Evolutionary conservation across 2,329 filamentous ascomycete genomes (phyloP).

Genomic region (Exophiala bonariae): DNA sequence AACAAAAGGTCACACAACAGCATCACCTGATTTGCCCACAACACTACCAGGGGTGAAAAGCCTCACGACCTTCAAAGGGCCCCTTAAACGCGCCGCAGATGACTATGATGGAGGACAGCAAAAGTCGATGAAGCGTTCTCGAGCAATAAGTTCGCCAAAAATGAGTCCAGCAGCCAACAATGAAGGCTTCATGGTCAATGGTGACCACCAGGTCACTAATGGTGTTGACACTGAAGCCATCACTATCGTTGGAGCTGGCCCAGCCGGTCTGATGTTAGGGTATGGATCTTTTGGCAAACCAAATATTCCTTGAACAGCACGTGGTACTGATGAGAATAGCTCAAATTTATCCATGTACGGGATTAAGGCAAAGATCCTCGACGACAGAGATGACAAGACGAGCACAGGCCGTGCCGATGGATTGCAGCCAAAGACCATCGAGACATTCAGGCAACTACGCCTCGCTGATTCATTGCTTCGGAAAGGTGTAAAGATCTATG

Average conservation of each 20-base stretch:
- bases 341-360: slow-evolving; percentile 64
- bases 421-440: slow-evolving; percentile 75
- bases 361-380: slow-evolving; percentile 64
- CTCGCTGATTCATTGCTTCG: slow-evolving; percentile 68
- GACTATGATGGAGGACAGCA: neutral
- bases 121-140: slow-evolving; percentile 23
- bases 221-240: slow-evolving; percentile 30
- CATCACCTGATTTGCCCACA: neutral
- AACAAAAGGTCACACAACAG: too few relatives aligned
- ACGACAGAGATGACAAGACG: slow-evolving; percentile 69
- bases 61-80: neutral
- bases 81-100: slow-evolving; percentile 7
- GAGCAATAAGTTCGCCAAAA: slow-evolving; percentile 18
- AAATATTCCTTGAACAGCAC: slow-evolving; percentile 15
- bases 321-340: slow-evolving; percentile 31
- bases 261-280: slow-evolving; percentile 46
- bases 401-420: slow-evolving; percentile 70
- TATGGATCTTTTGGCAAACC: slow-evolving; percentile 31
- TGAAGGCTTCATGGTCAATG: slow-evolving; percentile 29
- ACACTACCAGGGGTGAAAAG: neutral
- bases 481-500: slow-evolving; percentile 69
- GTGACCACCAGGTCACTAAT: slow-evolving; percentile 19
- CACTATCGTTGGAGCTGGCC: slow-evolving; percentile 44
- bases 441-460: slow-evolving; percentile 72
- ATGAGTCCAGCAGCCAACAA: slow-evolving; percentile 34